Conservation (phyloP, 1,139 yeast genomes). For the Blastobotrys apis region DNA sequence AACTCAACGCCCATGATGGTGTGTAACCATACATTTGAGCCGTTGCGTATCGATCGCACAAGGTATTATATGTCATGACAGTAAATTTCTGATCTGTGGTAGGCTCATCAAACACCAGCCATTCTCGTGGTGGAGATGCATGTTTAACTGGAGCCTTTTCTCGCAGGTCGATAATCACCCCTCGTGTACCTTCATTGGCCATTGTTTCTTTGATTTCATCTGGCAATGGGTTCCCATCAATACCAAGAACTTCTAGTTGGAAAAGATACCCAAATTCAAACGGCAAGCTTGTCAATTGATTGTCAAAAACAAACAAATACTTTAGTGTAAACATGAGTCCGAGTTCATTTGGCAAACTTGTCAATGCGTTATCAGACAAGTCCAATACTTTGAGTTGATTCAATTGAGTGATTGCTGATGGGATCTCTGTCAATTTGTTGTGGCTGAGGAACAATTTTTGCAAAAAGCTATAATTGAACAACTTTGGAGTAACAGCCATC, state of each 20-base stretch:
- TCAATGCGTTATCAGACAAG: slow-evolving; percentile 70
- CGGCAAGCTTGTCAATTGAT: slow-evolving; percentile 71
- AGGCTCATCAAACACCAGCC: slow-evolving; percentile 54
- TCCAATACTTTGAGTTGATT: slow-evolving; percentile 79
- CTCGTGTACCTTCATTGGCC: slow-evolving; percentile 81
- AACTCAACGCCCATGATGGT: slow-evolving; percentile 93
- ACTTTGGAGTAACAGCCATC: slow-evolving; percentile 59
- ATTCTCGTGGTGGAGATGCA: slow-evolving; percentile 70
- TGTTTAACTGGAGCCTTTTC: slow-evolving; percentile 70
- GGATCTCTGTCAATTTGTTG: slow-evolving; percentile 67
- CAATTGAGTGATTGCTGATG: slow-evolving; percentile 65
- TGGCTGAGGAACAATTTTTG: slow-evolving; percentile 86
- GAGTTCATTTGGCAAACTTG: slow-evolving; percentile 70
- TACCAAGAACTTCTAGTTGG: slow-evolving; percentile 80
- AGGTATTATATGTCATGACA: slow-evolving; percentile 78
- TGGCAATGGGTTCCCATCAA: slow-evolving; percentile 89
- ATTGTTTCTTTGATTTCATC: slow-evolving; percentile 59
- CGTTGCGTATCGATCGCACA: slow-evolving; percentile 95
- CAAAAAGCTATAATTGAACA: slow-evolving; percentile 79
- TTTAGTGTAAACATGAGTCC: slow-evolving; percentile 79
- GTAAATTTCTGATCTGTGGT: slow-evolving; percentile 46
- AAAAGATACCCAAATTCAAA: slow-evolving; percentile 80
- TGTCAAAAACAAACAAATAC: slow-evolving; percentile 83
- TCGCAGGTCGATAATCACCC: slow-evolving; percentile 71
- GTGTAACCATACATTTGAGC: slow-evolving; percentile 88